Evolutionary conservation across 208 protist species (phyloP), one percentile per base, ranked within the genome.

Genomic region (Eutreptiella sp.): DNA sequence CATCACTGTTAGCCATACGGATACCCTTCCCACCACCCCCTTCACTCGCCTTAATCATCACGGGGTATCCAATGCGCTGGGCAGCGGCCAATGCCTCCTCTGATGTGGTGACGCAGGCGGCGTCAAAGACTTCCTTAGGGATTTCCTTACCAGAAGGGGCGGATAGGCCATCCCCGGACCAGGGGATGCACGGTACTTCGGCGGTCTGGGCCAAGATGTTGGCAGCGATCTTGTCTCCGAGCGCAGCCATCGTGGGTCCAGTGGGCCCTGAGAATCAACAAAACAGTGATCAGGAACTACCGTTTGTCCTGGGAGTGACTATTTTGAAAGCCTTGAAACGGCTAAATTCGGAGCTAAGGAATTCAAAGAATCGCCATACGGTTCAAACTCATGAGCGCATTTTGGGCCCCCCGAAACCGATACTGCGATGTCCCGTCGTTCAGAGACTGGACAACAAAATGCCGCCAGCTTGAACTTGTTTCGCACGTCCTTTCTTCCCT

Each of bases 31-130:
- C 95, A 53, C 95, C 95, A 38, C 95, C 95, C 28, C 95, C 95
- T 71, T 97, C 94, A n/a, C 89, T 96, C 0, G 95, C 95, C 78
- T 98, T 98, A 68, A 97, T 94, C 94, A 97, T 98, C 26, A 96
- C 82, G 21, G 94, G 94, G 64, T 92, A 97, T 33, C 93, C 93
- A 59, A 98, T 88, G n/a, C 75, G 63, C 5, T 69, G 31, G 34
- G 88, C 91, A 23, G 82, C 76, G 46, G 80, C 71, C 23, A 85
- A 66, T 38, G 88, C 95, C 54, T 96, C 88, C 31, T 94, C 85
- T 5, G 79, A 74, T 21, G 82, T 76, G n/a, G 63, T 78, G n/a
- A 97, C 80, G 54, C 88, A 94, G 9, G 91, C 92, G 58, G 77
- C 70, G 24, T 85, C 70, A 66, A 90, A 96, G 3, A 81, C 58